Conservation (phyloP, 306 rosid species). For the Astragalus membranaceus region DNA sequence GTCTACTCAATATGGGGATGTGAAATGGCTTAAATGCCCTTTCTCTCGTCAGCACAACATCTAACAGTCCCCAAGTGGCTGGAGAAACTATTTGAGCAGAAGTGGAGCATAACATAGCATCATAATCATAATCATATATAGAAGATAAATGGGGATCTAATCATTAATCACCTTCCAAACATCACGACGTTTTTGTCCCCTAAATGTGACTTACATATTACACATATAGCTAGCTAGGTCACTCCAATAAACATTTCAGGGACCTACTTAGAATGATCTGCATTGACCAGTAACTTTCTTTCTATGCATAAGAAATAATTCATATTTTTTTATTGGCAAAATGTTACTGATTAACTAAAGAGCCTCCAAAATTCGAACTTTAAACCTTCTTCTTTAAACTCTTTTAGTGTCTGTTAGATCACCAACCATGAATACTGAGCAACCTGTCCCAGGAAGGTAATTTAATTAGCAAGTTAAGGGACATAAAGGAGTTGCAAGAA, state of each 20-base stretch:
- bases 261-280: constrained; percentile 11
- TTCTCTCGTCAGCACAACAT: background rate
- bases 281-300: background rate
- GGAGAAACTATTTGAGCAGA: constrained; percentile 17
- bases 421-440: no score
- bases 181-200: constrained; percentile 30
- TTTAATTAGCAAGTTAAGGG: no score
- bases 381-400: no score
- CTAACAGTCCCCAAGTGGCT: constrained; percentile 13
- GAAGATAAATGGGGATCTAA: constrained; percentile 49
- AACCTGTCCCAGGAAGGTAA: no score
- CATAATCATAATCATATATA: background rate
- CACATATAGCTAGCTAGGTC: constrained; percentile 10
- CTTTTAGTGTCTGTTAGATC: no score
- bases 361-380: no score
- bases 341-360: no score
- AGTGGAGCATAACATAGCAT: constrained; percentile 22
- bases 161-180: constrained; percentile 47
- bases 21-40: constrained; percentile 13
- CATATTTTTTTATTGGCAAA: no score
- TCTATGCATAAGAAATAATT: no score
- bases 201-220: background rate
- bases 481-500: no score
- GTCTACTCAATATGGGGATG: background rate
- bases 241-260: background rate